Percentiles rank a stretch among this genome's conserved stretches.
Evolutionary conservation across 768 basidiomycete genomes (phyloP).

Genomic region (Amanita polypyramis): DNA sequence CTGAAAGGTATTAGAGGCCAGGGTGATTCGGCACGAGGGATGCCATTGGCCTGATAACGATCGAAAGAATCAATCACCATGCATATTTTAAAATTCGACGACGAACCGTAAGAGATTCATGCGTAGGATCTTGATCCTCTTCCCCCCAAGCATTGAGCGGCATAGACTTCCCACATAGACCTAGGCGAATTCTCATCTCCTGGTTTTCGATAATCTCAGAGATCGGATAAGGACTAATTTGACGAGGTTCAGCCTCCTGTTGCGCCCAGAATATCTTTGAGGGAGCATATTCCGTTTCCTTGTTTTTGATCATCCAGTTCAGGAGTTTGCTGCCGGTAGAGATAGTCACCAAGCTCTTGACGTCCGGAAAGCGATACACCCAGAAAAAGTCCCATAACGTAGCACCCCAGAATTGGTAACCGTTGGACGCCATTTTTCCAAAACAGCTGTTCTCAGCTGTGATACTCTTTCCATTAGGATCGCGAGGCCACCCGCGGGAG

Average conservation of each 20-base stretch:
- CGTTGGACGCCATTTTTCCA: conserved; percentile 16
- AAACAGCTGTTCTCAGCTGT: neutral
- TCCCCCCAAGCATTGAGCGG: no score
- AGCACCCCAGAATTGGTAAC: conserved; percentile 29
- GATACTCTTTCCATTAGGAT: conserved; percentile 16
- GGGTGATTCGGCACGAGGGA: conserved; percentile 11
- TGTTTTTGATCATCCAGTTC: conserved; percentile 23
- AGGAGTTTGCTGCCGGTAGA: conserved; percentile 27
- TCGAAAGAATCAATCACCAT: neutral
- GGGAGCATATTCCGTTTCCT: conserved; percentile 22
- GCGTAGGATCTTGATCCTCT: no score
- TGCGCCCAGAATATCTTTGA: conserved; percentile 24
- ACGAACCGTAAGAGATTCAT: neutral
- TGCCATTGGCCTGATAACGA: neutral
- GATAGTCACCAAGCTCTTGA: conserved; percentile 10
- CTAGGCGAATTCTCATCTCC: conserved; percentile 9
- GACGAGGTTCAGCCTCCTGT: conserved; percentile 22
- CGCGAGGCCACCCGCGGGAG: conserved; percentile 22
- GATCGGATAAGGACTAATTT: conserved; percentile 21
- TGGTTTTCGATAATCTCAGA: conserved; percentile 13
- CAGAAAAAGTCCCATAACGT: conserved; percentile 31
- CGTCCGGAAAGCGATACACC: conserved; percentile 15
- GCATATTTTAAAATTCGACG: neutral
- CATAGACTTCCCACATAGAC: neutral
- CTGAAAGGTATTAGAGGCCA: conserved; percentile 32